Percentiles rank a stretch among this genome's conserved stretches.
phyloP scores from a whole-genome alignment of 306 rosid species.

The Boehmeria nivea region DNA sequence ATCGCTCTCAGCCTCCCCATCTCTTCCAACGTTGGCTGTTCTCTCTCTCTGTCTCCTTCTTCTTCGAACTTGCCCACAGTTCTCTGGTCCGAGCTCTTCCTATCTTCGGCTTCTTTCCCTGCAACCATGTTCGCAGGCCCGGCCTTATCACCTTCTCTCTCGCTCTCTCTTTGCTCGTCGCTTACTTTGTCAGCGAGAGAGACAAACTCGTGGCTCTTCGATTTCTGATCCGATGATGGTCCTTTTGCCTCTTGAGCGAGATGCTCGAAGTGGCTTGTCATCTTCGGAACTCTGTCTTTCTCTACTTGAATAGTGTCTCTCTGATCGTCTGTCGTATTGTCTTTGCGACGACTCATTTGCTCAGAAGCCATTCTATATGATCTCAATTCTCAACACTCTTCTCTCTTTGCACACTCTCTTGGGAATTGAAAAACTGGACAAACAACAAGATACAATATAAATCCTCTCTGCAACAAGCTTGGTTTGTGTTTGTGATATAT shows the following conservation, averaged over 20 bases:
- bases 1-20: conserved; percentile 31
- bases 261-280: conserved; percentile 52
- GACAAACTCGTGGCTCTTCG: too few relatives aligned
- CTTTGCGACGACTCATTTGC: conserved; percentile 41
- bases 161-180: conserved; percentile 16
- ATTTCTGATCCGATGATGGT: background rate
- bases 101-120: conserved; percentile 19
- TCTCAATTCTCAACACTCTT: too few relatives aligned
- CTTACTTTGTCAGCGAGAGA: conserved; percentile 4
- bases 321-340: conserved; percentile 33
- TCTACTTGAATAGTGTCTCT: conserved; percentile 28
- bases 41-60: background rate
- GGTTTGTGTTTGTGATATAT: background rate
- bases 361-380: conserved; percentile 68
- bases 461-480: too few relatives aligned
- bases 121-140: conserved; percentile 14
- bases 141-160: too few relatives aligned
- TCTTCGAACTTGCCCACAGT: conserved; percentile 20
- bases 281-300: conserved; percentile 48
- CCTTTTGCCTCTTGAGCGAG: conserved; percentile 33
- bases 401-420: too few relatives aligned
- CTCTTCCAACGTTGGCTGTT: conserved; percentile 33
- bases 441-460: too few relatives aligned
- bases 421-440: too few relatives aligned
- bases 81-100: background rate